These are phyloP conservation scores for Chlamydomonas schloesseri DNA, from an alignment of 139 green algal genomes.

Conservation along the genomic window DNA sequence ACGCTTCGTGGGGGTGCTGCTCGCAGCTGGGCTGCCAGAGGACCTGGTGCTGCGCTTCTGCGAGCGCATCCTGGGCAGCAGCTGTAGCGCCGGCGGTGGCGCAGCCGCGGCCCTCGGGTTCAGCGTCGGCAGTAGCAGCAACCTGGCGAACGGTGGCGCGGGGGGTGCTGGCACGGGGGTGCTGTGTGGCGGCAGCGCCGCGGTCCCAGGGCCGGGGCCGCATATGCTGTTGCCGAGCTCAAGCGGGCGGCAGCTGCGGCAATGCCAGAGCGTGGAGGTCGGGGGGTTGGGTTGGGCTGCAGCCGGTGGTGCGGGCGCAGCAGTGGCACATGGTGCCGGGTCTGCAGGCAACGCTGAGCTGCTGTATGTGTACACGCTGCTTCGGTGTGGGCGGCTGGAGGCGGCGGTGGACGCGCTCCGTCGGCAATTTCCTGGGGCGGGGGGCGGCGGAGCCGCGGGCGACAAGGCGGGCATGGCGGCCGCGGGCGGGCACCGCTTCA, in stretches of 20 bases:
- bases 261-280: not conserved
- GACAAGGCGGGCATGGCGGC: not conserved
- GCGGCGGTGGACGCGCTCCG: not conserved
- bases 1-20: constrained; percentile 26
- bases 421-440: no score
- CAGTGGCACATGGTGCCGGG: not conserved
- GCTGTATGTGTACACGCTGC: constrained; percentile 17
- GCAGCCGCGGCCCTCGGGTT: no score
- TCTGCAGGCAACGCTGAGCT: not conserved
- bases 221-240: not conserved
- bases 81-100: no score
- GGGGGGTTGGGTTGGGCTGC: not conserved
- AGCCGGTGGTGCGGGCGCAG: not conserved
- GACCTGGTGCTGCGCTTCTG: constrained; percentile 35
- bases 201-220: no score
- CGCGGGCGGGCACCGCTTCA: not conserved
- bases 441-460: not conserved
- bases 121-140: no score
- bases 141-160: no score
- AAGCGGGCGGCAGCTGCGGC: not conserved
- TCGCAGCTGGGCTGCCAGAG: constrained; percentile 12
- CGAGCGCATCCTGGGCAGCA: constrained; percentile 23
- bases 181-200: not conserved
- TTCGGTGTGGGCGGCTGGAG: constrained; percentile 24
- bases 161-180: not conserved